Percentiles rank a stretch among this genome's conserved stretches.
Evolutionary conservation across 768 basidiomycete genomes (phyloP).

Genomic region (Boletus huronensis): DNA sequence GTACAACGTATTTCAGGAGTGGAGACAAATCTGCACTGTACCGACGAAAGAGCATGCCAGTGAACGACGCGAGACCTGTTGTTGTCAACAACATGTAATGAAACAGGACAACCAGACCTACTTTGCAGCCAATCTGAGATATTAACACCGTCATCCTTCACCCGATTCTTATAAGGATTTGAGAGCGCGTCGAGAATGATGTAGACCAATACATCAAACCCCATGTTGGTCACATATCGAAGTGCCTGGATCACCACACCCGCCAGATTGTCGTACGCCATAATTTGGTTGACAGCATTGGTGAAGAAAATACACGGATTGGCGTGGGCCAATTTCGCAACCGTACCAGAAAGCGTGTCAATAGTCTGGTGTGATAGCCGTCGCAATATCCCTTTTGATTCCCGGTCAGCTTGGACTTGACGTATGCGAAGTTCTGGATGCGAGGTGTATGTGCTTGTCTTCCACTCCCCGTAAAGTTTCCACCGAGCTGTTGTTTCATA

Average conservation of each 20-base stretch:
- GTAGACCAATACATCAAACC: conserved; percentile 90
- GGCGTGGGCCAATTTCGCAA: conserved; percentile 91
- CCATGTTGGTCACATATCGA: conserved; percentile 87
- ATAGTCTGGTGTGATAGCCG: conserved; percentile 83
- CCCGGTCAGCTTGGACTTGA: conserved; percentile 77
- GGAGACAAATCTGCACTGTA: conserved; percentile 82
- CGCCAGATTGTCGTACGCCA: conserved; percentile 94
- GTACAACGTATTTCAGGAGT: conserved; percentile 84
- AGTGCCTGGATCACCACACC: conserved; percentile 86
- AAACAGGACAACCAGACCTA: conserved; percentile 41
- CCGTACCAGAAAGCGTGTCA: conserved; percentile 78
- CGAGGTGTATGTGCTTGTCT: conserved; percentile 61
- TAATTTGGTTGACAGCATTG: conserved; percentile 88
- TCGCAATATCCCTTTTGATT: conserved; percentile 85
- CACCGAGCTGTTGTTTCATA: conserved; percentile 81
- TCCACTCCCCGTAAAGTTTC: conserved; percentile 96
- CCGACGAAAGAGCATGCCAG: conserved; percentile 85
- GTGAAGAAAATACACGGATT: conserved; percentile 91
- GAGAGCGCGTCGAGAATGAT: conserved; percentile 84
- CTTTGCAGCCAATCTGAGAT: conserved; percentile 90
- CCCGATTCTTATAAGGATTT: conserved; percentile 72
- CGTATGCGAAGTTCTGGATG: conserved; percentile 80
- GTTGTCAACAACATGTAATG: conserved; percentile 18
- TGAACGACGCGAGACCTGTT: conserved; percentile 87
- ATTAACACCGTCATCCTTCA: conserved; percentile 92